Conservation (phyloP, 129 eudicot genomes). For the Rutidosis leptorrhynchoides region DNA sequence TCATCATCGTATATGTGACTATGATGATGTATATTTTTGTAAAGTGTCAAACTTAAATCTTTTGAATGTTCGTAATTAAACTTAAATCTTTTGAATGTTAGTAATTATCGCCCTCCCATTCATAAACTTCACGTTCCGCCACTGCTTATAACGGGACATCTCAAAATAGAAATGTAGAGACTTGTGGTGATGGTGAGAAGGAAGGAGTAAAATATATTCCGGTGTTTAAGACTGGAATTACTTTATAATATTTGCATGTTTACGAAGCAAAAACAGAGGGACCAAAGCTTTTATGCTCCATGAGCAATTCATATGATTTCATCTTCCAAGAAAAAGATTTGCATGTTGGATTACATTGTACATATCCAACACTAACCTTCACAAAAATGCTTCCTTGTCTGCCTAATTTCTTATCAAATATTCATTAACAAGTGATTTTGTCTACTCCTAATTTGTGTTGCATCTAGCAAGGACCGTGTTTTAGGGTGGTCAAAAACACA, state of each 20-base stretch:
- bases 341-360: constrained; percentile 22
- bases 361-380: constrained; percentile 20
- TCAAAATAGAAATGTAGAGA: no score
- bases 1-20: no score
- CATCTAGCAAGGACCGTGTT: constrained; percentile 40
- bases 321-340: constrained; percentile 29
- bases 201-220: no score
- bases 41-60: no score
- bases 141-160: no score
- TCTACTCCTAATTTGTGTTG: constrained; percentile 24
- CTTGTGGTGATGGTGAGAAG: no score
- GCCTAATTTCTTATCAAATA: constrained; percentile 19
- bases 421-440: constrained; percentile 18
- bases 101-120: no score
- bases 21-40: not conserved
- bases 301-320: constrained; percentile 23
- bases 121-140: no score
- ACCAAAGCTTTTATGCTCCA: constrained; percentile 33
- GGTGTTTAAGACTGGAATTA: not conserved
- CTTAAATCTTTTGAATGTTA: no score
- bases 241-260: constrained; percentile 5
- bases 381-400: constrained; percentile 37
- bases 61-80: not conserved
- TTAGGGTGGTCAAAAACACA: constrained; percentile 25
- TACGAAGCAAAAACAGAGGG: constrained; percentile 23